A percentile compares a stretch with the other conserved stretches of the same genome.
Conservation (phyloP, 2,329 filamentous ascomycete species). For the Nigrospora osmanthi region DNA sequence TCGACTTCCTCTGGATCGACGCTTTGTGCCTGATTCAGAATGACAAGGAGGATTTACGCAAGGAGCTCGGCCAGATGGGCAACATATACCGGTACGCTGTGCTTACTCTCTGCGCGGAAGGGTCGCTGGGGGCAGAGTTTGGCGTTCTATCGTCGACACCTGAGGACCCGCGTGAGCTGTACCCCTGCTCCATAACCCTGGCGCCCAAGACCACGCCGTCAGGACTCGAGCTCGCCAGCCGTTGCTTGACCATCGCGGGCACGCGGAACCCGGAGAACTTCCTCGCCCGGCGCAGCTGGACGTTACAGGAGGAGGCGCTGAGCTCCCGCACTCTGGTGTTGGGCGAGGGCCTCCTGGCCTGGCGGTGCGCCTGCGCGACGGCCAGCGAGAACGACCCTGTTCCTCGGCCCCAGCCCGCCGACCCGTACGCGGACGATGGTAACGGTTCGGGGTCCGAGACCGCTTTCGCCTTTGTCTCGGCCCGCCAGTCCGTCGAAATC, state of each 20-base stretch:
- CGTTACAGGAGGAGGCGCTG: constrained; percentile 14
- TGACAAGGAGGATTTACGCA: background rate
- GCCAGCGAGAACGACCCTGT: constrained; percentile 9
- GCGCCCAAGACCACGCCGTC: background rate
- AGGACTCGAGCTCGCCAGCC: background rate
- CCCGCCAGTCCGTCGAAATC: background rate
- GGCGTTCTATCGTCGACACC: constrained; percentile 7
- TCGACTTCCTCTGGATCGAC: constrained; percentile 15
- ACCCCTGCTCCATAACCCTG: constrained; percentile 3
- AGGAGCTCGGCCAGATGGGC: constrained; percentile 3
- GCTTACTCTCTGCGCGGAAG: constrained; percentile 8
- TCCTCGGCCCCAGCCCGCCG: background rate
- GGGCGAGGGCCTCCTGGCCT: constrained; percentile 9
- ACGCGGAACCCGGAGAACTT: constrained; percentile 5
- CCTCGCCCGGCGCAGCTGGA: constrained; percentile 11
- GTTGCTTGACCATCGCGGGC: constrained; percentile 5
- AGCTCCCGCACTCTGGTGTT: constrained; percentile 10
- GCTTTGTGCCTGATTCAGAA: constrained; percentile 2
- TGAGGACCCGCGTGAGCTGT: constrained; percentile 1
- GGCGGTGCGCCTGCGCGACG: constrained; percentile 7
- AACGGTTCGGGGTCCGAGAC: background rate
- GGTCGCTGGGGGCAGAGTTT: constrained; percentile 6
- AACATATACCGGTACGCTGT: constrained; percentile 9
- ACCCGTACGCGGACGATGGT: background rate
- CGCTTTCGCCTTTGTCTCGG: too few relatives aligned